These are phyloP conservation scores for Exophiala aquamarina DNA, from an alignment of 2,329 filamentous ascomycete genomes.

Conservation along the genomic window DNA sequence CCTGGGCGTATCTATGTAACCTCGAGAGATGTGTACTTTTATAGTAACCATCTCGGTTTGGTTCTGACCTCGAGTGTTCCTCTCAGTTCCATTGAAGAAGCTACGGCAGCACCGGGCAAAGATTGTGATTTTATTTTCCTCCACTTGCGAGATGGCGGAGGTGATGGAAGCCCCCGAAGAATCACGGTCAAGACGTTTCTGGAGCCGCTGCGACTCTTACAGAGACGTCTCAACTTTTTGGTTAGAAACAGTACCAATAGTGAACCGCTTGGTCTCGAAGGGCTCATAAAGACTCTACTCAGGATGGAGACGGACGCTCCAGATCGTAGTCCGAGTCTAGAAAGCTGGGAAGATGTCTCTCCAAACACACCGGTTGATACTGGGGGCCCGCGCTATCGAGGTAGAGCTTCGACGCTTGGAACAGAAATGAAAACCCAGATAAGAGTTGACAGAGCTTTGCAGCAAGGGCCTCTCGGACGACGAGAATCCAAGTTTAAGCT, in stretches of 20 bases:
- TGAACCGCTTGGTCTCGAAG: slow-evolving; percentile 66
- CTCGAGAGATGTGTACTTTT: slow-evolving; percentile 86
- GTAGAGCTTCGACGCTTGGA: slow-evolving; percentile 17
- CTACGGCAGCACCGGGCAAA: slow-evolving; percentile 83
- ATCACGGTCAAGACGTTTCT: slow-evolving; percentile 92
- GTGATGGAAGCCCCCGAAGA: slow-evolving; percentile 64
- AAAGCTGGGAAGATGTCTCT: slow-evolving; percentile 88
- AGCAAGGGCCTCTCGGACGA: slow-evolving; percentile 37
- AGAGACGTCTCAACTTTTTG: slow-evolving; percentile 79
- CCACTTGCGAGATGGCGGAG: slow-evolving; percentile 67
- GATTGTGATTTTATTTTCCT: slow-evolving; percentile 93
- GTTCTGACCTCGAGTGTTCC: slow-evolving; percentile 78
- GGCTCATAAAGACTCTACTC: slow-evolving; percentile 69
- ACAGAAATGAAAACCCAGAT: slow-evolving; percentile 56
- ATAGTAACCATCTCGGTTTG: slow-evolving; percentile 89
- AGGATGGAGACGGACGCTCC: slow-evolving; percentile 67
- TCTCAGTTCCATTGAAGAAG: slow-evolving; percentile 77
- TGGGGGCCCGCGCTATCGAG: slow-evolving; percentile 42
- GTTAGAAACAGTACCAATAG: slow-evolving; percentile 76
- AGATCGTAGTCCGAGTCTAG: slow-evolving; percentile 69
- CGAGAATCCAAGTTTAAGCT: slow-evolving; percentile 71
- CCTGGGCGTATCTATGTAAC: slow-evolving; percentile 87
- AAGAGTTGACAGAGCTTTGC: slow-evolving; percentile 63
- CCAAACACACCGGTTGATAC: slow-evolving; percentile 61
- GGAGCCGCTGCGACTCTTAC: slow-evolving; percentile 78